phyloP scores from a whole-genome alignment of 2,329 filamentous ascomycete species.

The Aspergillus pseudoglaucus region DNA sequence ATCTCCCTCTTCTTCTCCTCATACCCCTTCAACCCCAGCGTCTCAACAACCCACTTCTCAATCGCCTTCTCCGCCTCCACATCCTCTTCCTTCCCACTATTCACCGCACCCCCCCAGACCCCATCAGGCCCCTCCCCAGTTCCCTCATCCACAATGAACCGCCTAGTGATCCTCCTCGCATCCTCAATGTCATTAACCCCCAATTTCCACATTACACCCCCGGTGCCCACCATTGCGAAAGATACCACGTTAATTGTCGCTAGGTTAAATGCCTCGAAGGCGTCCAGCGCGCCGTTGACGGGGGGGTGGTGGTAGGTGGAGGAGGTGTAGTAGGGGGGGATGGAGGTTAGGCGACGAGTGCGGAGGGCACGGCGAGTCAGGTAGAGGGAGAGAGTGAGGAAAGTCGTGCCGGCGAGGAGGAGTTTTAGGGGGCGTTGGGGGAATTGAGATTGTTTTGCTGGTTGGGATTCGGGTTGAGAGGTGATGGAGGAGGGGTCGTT shows the following conservation, averaged over 20 bases:
- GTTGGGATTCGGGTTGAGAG: too few species aligned
- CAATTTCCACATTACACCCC: conserved; percentile 68
- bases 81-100: conserved; percentile 23
- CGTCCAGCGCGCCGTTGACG: conserved; percentile 63
- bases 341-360: conserved; percentile 54
- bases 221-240: conserved; percentile 66
- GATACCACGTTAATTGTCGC: conserved; percentile 81
- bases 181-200: conserved; percentile 68
- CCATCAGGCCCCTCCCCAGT: conserved; percentile 52
- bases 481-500: too few species aligned
- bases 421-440: conserved; percentile 38
- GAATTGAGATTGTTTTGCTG: conserved; percentile 2
- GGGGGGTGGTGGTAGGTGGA: conserved; percentile 36
- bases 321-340: conserved; percentile 64
- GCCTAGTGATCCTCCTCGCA: conserved; percentile 54
- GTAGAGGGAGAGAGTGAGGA: conserved; percentile 64
- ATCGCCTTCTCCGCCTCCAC: conserved; percentile 48
- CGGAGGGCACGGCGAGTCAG: conserved; percentile 65
- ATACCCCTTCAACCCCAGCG: conserved; percentile 40
- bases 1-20: conserved; percentile 7
- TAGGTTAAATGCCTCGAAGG: conserved; percentile 73
- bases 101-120: conserved; percentile 40
- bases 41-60: conserved; percentile 47
- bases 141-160: conserved; percentile 6
- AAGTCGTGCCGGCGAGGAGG: conserved; percentile 67